Evolutionary conservation across 2,329 filamentous ascomycete genomes (phyloP).

Genomic region (Talaromyces sp.): DNA sequence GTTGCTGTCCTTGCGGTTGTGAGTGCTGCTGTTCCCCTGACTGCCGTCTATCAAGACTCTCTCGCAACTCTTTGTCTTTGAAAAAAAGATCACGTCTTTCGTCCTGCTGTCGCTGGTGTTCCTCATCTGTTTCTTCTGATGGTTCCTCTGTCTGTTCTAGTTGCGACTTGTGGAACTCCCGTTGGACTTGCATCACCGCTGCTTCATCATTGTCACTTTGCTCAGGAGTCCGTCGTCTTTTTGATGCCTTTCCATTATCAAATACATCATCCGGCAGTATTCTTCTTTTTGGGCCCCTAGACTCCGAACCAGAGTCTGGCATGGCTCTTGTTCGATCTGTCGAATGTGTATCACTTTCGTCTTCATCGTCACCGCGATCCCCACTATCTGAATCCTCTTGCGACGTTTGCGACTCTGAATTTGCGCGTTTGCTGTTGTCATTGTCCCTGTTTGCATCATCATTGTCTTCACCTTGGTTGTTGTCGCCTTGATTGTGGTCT

Average conservation of each 20-base stretch:
- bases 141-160: neutral
- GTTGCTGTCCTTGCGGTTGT: neutral
- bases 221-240: neutral
- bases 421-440: neutral
- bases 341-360: neutral
- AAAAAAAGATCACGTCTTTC: neutral
- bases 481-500: neutral
- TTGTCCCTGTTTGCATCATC: neutral
- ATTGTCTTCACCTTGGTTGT: neutral
- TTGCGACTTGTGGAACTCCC: neutral
- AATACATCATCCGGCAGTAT: too few relatives aligned
- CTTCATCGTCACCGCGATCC: neutral
- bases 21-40: neutral
- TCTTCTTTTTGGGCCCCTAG: neutral
- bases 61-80: neutral
- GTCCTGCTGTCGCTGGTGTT: neutral
- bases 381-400: neutral
- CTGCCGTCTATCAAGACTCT: neutral
- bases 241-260: neutral
- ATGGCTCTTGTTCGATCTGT: neutral
- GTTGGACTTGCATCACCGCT: neutral
- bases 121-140: neutral
- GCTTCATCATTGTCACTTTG: neutral
- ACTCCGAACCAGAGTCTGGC: neutral
- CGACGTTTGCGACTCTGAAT: neutral